Base-by-base conservation (phyloP, 2,329 filamentous ascomycete genomes). In the Elsinoe fawcettii region DNA sequence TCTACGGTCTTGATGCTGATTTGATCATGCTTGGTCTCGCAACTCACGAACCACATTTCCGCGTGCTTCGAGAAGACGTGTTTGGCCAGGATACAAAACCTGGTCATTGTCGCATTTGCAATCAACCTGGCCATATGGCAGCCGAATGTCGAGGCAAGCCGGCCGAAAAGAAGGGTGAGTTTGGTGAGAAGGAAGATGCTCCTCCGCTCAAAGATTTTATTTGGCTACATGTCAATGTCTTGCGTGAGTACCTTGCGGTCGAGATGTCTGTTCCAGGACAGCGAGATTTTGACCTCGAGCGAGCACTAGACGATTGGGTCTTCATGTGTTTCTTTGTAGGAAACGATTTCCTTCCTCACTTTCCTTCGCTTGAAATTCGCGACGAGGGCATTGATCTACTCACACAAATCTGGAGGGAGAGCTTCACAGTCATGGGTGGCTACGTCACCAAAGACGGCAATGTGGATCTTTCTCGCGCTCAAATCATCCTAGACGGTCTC, bases 321-420 rank as follows among this genome's bases (percentile, higher is more conserved):
- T 97, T 97, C 71, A 93, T 97, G 84, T 97, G 92, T 74, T 97
- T 95, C 75, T 97, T 97, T 70, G 92, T 97, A 58, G 92, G 92
- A 63, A 99, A 99, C 72, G 95, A 99, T 76, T 99, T 99, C 75
- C 75, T 99, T 64, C 93, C 93, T 53, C 93, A 99, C 78, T 77
- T 99, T 59, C 93, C 93, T n/a, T 95, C 92, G 66, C 80, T 99
- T 59, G 93, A 97, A 71, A 97, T 99, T 70, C 84, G 93, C 60
- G 93, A 99, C 68, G 91, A 96, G 69, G 92, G 92, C 51, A 99
- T 99, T 67, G 92, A 99, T 69, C 95, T 91, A 0, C 78, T 99
- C 57, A 95, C 91, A 63, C 86, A 89, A n/a, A 93, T 99, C 57
- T 99, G 95, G 93, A 86, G 89, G 68, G 90, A 96, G 64, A 95